Conservation (phyloP, 2,329 filamentous ascomycete species). For the Hymenoscyphus scutula region DNA sequence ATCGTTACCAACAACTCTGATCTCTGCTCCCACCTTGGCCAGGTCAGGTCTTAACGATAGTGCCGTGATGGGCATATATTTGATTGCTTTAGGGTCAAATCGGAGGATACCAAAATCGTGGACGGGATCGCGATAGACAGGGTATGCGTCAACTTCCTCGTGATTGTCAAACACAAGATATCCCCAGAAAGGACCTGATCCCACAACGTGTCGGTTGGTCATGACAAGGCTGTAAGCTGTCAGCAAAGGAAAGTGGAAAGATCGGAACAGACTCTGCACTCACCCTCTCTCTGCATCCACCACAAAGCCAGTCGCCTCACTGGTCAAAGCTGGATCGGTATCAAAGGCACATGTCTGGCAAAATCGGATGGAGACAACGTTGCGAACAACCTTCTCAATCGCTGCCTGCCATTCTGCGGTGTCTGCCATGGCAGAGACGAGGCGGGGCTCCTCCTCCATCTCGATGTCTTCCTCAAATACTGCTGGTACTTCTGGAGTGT, state of each 20-base stretch:
- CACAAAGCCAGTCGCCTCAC: slow-evolving; percentile 95
- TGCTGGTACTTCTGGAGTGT: slow-evolving; percentile 33
- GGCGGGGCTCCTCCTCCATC: slow-evolving; percentile 37
- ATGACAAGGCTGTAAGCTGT: slow-evolving; percentile 62
- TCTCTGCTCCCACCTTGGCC: slow-evolving; percentile 88
- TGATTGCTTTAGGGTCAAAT: slow-evolving; percentile 93
- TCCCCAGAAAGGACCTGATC: slow-evolving; percentile 94
- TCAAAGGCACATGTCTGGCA: slow-evolving; percentile 98
- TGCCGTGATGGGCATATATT: slow-evolving; percentile 89
- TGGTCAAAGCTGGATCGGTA: slow-evolving; percentile 89
- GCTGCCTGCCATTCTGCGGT: slow-evolving; percentile 92
- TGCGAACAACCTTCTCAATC: slow-evolving; percentile 89
- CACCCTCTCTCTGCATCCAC: slow-evolving; percentile 88
- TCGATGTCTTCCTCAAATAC: slow-evolving; percentile 35
- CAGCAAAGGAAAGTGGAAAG: slow-evolving; percentile 22
- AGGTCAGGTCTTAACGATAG: slow-evolving; percentile 80
- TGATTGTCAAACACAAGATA: slow-evolving; percentile 99
- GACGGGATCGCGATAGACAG: slow-evolving; percentile 95
- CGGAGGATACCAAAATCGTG: slow-evolving; percentile 97
- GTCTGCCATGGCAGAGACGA: slow-evolving; percentile 42
- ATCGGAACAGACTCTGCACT: slow-evolving; percentile 1
- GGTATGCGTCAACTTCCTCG: slow-evolving; percentile 91
- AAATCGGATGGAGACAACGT: slow-evolving; percentile 98
- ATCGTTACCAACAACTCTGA: slow-evolving; percentile 96
- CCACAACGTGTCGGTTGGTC: slow-evolving; percentile 90